Evolutionary conservation across 129 eudicot species (phyloP).

Genomic region (Oenanthe sinensis): DNA sequence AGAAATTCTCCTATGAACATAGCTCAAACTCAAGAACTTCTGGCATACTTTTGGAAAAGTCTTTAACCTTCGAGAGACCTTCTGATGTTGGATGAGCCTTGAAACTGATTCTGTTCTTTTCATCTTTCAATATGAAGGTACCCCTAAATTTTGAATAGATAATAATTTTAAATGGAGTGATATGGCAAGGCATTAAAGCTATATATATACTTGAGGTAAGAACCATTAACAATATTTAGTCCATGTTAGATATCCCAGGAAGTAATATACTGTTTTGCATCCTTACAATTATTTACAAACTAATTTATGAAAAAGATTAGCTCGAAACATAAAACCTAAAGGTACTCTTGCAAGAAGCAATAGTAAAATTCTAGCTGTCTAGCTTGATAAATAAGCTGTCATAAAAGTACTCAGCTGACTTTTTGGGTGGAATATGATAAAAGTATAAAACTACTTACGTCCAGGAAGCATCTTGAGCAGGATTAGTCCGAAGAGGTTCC

Average conservation of each 20-base stretch:
- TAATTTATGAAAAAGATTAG: not conserved
- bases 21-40: slow-evolving; percentile 41
- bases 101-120: slow-evolving; percentile 19
- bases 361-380: not conserved
- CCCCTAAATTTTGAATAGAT: slow-evolving; percentile 38
- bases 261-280: too few relatives aligned
- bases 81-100: slow-evolving; percentile 49
- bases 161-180: not conserved
- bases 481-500: slow-evolving; percentile 18
- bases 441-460: slow-evolving; percentile 46
- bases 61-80: slow-evolving; percentile 37
- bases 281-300: not conserved
- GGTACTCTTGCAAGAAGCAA: not conserved
- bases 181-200: not conserved
- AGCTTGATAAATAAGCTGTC: not conserved
- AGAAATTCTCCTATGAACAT: slow-evolving; percentile 18
- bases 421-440: slow-evolving; percentile 4
- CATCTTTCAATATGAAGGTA: slow-evolving; percentile 25
- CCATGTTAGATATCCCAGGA: not conserved
- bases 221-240: not conserved
- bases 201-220: not conserved
- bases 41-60: slow-evolving; percentile 44
- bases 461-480: slow-evolving; percentile 43
- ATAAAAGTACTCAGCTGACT: not conserved
- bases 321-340: not conserved